Evolutionary conservation across 345 rosid species (phyloP), one percentile per base, ranked within the genome.

Genomic region (Ceriops zippeliana): DNA sequence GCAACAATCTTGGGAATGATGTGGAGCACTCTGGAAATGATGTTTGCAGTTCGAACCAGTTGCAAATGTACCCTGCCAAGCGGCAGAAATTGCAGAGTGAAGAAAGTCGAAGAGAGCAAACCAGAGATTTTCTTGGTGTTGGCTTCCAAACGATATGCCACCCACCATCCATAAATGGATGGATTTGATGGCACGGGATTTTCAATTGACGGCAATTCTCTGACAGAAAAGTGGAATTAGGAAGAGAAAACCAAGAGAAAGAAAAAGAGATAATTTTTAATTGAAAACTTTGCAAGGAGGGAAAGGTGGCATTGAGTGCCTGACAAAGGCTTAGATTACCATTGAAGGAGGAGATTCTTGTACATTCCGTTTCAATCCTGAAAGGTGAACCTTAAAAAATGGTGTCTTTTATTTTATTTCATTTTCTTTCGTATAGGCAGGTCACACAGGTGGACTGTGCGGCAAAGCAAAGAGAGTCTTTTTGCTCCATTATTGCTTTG

Each of bases 101-200:
- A 62, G 84, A 82, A 0, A 73, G 69, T 31, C 59, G 46, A 13
- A 58, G 87, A 74, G 98, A 92, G 83, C 82, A 93, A 78, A 95
- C 99, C 21, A 84, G 99, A 70, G 97, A 95, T 61, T 95, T 95
- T 66, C 83, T 95, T 32, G 97, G 99, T 17, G 96, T 91, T 70
- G 97, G 96, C 61, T 85, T 81, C 28, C 89, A 83, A 69, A 65
- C 84, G 61, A 76, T 88, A 66, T 70, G 82, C 54, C 89, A 79
- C 60, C 87, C 91, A 65, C 70, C 89, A 64, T 76, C 95, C 47
- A 83, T 89, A 75, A 80, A 83, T 76, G 88, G 87, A 61, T 91
- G 96, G 96, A 86, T 83, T 68, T 89, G 75, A 89, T 62, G 3
- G 31, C 56, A 53, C 17, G 24, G 34, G 31, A 34, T 63, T 61